Conservation (phyloP, 2,329 filamentous ascomycete species). For the Bipolaris victoriae region DNA sequence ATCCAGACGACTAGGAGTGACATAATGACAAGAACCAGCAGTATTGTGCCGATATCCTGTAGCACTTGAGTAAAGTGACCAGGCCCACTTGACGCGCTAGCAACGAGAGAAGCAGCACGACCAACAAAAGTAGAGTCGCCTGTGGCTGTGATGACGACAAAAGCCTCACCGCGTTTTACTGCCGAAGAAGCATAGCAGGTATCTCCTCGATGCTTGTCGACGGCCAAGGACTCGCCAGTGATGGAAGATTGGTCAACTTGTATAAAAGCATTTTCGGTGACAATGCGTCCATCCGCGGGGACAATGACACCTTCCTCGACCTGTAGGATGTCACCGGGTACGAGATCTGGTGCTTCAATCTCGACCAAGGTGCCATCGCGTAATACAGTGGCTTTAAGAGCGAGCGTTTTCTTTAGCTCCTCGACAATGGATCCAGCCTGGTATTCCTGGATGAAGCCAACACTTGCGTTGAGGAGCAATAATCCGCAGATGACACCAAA, state of each 20-base stretch:
- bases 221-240: constrained; percentile 88
- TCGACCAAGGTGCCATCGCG: constrained; percentile 80
- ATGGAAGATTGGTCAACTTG: constrained; percentile 93
- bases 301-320: constrained; percentile 92
- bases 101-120: constrained; percentile 84
- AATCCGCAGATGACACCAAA: constrained; percentile 89
- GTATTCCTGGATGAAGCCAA: constrained; percentile 89
- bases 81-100: constrained; percentile 71
- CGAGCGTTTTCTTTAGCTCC: constrained; percentile 87
- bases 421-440: constrained; percentile 91
- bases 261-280: constrained; percentile 82
- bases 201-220: constrained; percentile 85
- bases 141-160: constrained; percentile 80
- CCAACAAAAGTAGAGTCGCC: constrained; percentile 92
- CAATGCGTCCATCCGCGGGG: constrained; percentile 84
- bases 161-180: constrained; percentile 88
- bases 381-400: constrained; percentile 84
- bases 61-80: constrained; percentile 93
- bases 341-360: constrained; percentile 81
- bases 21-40: constrained; percentile 79
- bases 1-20: constrained; percentile 86
- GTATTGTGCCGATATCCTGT: constrained; percentile 81
- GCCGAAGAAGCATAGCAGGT: constrained; percentile 83
- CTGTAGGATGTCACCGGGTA: constrained; percentile 88
- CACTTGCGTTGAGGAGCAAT: constrained; percentile 80